These are phyloP conservation scores for Ilex aquifolium DNA, from an alignment of 257 asterid species.

Conservation along the genomic window DNA sequence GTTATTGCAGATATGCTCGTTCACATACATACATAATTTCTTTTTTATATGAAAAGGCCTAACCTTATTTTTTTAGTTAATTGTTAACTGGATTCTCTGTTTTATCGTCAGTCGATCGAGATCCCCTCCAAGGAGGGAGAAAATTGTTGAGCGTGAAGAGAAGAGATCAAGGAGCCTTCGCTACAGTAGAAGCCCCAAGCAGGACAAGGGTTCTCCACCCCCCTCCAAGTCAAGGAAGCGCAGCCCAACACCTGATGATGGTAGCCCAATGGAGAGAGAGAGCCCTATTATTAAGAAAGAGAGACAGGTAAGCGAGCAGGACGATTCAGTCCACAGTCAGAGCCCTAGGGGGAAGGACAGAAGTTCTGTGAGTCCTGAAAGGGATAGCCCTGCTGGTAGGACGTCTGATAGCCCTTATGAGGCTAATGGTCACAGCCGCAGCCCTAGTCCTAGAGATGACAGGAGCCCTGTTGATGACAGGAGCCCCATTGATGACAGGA, in stretches of 20 bases:
- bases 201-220: conserved; percentile 33
- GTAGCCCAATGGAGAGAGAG: conserved; percentile 31
- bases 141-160: conserved; percentile 42
- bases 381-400: conserved; percentile 32
- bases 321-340: conserved; percentile 30
- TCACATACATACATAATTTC: too few relatives aligned
- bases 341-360: conserved; percentile 58
- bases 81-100: background rate
- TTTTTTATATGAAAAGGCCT: too few relatives aligned
- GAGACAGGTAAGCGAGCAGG: conserved; percentile 35
- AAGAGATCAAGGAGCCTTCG: conserved; percentile 59
- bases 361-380: conserved; percentile 42
- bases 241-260: conserved; percentile 51
- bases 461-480: conserved; percentile 48
- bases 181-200: conserved; percentile 38
- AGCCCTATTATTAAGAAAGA: conserved; percentile 37
- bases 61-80: background rate
- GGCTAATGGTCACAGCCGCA: conserved; percentile 49
- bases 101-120: conserved; percentile 59
- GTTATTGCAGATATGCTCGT: background rate
- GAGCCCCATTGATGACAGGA: conserved; percentile 45
- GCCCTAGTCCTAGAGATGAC: conserved; percentile 51
- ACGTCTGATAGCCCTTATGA: conserved; percentile 60
- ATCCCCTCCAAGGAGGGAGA: conserved; percentile 71
- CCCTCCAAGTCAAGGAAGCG: conserved; percentile 42